Evolutionary conservation across 208 protist species (phyloP).

Genomic region (Leishmania amazonensis): DNA sequence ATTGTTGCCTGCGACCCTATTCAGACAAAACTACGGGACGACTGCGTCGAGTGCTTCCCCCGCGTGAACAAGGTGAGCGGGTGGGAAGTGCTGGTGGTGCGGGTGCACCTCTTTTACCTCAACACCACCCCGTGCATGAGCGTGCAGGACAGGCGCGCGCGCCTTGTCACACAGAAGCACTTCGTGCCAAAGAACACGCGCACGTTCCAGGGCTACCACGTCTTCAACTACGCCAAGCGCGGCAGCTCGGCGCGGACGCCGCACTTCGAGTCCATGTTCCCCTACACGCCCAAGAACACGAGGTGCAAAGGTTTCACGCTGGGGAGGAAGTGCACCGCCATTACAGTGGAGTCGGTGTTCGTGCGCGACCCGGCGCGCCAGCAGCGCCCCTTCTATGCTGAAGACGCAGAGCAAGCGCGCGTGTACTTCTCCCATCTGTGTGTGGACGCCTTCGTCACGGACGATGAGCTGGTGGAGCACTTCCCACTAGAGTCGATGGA

Average conservation of each 20-base stretch:
- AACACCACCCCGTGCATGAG: constrained; percentile 13
- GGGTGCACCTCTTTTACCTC: constrained; percentile 25
- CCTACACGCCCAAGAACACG: constrained; percentile 7
- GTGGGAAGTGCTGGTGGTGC: constrained; percentile 12
- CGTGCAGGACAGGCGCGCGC: constrained; percentile 13
- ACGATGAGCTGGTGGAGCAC: constrained; percentile 16
- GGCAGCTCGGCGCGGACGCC: neutral
- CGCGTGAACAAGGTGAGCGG: neutral
- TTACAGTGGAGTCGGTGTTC: constrained; percentile 28
- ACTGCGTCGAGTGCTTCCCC: constrained; percentile 27
- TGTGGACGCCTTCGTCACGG: constrained; percentile 16
- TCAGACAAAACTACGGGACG: constrained; percentile 22
- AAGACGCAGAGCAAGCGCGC: constrained; percentile 17
- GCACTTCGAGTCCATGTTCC: constrained; percentile 16
- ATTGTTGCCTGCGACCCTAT: constrained; percentile 23
- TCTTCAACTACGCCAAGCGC: constrained; percentile 3
- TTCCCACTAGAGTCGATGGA: constrained; percentile 9
- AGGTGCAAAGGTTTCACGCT: constrained; percentile 5
- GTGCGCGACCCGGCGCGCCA: constrained; percentile 13
- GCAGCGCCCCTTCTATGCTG: constrained; percentile 18
- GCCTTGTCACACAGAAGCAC: constrained; percentile 23
- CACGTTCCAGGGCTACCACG: constrained; percentile 10
- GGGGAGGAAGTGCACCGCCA: constrained; percentile 4
- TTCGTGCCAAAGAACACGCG: constrained; percentile 16
- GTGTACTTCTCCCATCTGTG: constrained; percentile 20